A percentile compares a stretch with the other conserved stretches of the same genome.
These are phyloP conservation scores for Epithele typhae DNA, from an alignment of 768 basidiomycete species.

Conservation along the genomic window DNA sequence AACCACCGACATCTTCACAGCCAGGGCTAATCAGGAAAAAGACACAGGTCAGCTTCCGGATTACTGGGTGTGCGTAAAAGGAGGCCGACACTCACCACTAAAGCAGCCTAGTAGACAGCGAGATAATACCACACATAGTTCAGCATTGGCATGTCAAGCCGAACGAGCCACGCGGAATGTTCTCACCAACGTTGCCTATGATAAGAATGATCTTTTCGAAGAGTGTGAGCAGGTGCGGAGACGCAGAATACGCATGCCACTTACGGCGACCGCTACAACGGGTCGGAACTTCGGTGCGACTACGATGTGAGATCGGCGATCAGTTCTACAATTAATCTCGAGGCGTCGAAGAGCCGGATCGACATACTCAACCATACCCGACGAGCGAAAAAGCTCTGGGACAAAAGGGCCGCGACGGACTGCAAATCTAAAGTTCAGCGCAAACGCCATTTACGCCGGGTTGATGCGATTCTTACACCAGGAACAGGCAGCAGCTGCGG, in stretches of 20 bases:
- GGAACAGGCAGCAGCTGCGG: constrained; percentile 2
- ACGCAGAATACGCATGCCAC: no score
- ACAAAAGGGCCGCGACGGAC: constrained; percentile 3
- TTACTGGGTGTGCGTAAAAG: no score
- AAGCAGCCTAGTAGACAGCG: background rate
- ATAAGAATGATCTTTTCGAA: background rate
- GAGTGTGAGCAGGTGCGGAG: background rate
- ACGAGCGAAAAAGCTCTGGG: constrained; percentile 5
- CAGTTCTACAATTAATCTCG: background rate
- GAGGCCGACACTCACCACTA: background rate
- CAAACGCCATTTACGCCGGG: background rate
- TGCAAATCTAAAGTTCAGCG: background rate
- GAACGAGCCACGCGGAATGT: background rate
- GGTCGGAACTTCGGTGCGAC: background rate
- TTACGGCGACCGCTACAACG: background rate
- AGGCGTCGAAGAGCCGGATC: no score
- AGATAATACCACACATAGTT: background rate
- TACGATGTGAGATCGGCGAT: no score
- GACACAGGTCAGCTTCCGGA: no score
- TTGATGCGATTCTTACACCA: background rate
- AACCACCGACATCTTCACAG: no score
- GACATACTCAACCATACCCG: constrained; percentile 3
- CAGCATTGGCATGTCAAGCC: no score
- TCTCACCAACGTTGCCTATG: constrained; percentile 1
- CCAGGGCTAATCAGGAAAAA: no score